Base-by-base conservation (phyloP, 225 moss, liverwort and hornwort species). In the Sphagnum tenellum region DNA sequence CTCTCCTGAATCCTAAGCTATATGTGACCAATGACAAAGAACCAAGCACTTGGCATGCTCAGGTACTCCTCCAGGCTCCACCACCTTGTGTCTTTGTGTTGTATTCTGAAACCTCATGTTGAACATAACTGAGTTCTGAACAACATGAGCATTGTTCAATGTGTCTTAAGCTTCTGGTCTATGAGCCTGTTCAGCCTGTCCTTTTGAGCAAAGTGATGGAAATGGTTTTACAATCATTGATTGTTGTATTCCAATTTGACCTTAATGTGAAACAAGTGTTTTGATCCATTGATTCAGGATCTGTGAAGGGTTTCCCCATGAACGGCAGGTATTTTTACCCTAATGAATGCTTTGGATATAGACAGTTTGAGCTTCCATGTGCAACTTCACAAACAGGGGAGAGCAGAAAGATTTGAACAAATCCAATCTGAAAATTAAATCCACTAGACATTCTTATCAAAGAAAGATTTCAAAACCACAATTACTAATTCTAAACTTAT, bases 221-320 rank as follows among this genome's bases (percentile, higher is more conserved):
- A 56, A 11, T 56, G 29, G 29, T 29, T 29, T 29, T 12, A 13
- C 13, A 8, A 11, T 56, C 56, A 11, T 4, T 9, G 4, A 13
- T 9, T 56, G 11, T 56, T 56, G n/a, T 56, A 13, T 56, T 9
- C 56, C 13, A 29, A 29, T 29, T 29, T 29, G 29, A 29, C 29
- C 29, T 29, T 29, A 29, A 29, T 29, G 29, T 29, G 11, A 12
- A 56, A 12, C 82, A 94, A 89, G 60, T 94, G 5, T 94, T 94
- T 73, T 84, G 90, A n/a, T 94, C 89, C 2, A 91, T 94, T 50
- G 94, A 94, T 65, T 89, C 87, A 62, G 90, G 94, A 3, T 94
- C 90, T 72, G 84, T 82, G 2, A 83, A 81, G 65, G 84, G 87
- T 44, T 94, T 91, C 66, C 82, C 94, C 3, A 89, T 9, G 62